Percentiles rank a stretch among this genome's conserved stretches.
phyloP scores from a whole-genome alignment of 176 grass and related monocot genomes.

The Zizania latifolia region DNA sequence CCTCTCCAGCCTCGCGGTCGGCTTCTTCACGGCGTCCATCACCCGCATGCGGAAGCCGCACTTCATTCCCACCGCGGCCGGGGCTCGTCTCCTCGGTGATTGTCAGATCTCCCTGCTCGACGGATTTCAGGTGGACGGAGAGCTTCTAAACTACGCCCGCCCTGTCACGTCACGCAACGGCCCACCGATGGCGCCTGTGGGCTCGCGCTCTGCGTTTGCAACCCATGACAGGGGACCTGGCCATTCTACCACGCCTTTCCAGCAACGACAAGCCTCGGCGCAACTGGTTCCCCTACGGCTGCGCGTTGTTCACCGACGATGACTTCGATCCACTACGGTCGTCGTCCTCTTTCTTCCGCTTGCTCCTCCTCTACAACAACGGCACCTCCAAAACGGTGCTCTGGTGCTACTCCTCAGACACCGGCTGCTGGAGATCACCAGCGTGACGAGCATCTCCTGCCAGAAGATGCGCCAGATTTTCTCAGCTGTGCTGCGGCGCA shows the following conservation, averaged over 20 bases:
- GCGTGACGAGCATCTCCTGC: not conserved
- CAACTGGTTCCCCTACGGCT: too few relatives aligned
- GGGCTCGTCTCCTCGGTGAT: not conserved
- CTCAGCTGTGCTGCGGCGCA: not conserved
- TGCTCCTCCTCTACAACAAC: not conserved
- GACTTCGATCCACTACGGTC: not conserved
- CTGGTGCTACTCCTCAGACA: conserved; percentile 20
- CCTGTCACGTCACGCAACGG: not conserved
- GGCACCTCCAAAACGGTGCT: too few relatives aligned
- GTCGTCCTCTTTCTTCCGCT: not conserved
- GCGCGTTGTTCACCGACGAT: too few relatives aligned
- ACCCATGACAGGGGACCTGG: not conserved
- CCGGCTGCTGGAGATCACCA: not conserved
- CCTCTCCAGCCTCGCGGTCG: too few relatives aligned
- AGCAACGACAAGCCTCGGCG: not conserved
- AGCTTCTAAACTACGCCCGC: not conserved
- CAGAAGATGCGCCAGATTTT: not conserved
- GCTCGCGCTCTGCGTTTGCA: not conserved
- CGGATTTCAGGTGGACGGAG: not conserved
- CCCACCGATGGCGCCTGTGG: not conserved
- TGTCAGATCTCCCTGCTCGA: not conserved
- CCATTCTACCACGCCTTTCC: not conserved
- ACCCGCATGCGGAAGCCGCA: not conserved
- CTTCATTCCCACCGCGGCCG: not conserved
- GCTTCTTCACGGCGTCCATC: too few relatives aligned